Evolutionary conservation across 148 eudicot genomes (phyloP).

Genomic region (Cornus suecica): DNA sequence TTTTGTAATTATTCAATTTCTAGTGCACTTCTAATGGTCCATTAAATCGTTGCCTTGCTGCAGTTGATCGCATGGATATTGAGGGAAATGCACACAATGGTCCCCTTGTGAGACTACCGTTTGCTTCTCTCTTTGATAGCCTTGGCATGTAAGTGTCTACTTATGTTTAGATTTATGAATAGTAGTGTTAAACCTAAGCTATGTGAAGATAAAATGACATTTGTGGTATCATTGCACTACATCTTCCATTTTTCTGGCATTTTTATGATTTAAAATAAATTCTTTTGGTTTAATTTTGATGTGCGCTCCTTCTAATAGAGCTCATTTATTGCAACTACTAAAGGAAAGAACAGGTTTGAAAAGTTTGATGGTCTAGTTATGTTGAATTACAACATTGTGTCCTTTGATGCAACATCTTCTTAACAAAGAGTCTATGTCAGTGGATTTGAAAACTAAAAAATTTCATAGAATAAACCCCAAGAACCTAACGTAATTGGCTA

Average conservation of each 20-base stretch:
- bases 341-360: neutral
- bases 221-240: neutral
- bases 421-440: neutral
- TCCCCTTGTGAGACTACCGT: constrained; percentile 71
- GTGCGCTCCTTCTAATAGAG: neutral
- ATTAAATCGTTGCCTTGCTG: constrained; percentile 30
- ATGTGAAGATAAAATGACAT: neutral
- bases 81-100: constrained; percentile 77
- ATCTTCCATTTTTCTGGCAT: neutral
- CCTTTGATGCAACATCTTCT: neutral
- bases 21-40: constrained; percentile 3
- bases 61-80: constrained; percentile 82
- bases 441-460: too few species aligned
- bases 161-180: too few species aligned
- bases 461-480: too few species aligned
- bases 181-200: neutral
- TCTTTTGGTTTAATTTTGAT: neutral
- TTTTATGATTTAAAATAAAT: neutral
- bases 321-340: neutral
- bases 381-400: neutral
- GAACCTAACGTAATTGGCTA: too few species aligned
- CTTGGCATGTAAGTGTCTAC: constrained; percentile 80
- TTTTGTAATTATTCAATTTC: constrained; percentile 10
- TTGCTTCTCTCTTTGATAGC: constrained; percentile 89
- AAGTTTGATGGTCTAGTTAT: neutral